phyloP scores from a whole-genome alignment of 2,329 filamentous ascomycete species.

The Harringtonia lauricola region DNA sequence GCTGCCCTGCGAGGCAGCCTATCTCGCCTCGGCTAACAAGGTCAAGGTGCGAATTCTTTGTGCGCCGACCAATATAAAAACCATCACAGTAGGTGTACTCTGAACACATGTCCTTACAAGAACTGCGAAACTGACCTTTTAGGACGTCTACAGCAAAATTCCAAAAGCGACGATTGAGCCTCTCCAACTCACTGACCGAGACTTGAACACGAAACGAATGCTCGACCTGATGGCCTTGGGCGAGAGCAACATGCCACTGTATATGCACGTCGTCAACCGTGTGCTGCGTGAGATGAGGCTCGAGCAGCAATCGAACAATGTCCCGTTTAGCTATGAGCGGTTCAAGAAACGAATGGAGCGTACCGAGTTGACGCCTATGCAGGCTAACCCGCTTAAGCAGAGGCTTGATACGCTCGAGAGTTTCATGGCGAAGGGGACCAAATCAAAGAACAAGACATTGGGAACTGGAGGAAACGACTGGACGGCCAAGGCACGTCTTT shows the following conservation, averaged over 20 bases:
- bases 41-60: conserved; percentile 43
- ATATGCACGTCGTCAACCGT: conserved; percentile 42
- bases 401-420: conserved; percentile 53
- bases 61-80: conserved; percentile 37
- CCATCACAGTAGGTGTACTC: conserved; percentile 21
- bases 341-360: conserved; percentile 29
- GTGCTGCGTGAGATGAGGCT: conserved; percentile 46
- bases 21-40: conserved; percentile 30
- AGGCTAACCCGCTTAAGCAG: conserved; percentile 44
- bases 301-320: conserved; percentile 24
- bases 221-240: conserved; percentile 47
- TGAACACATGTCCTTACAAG: neutral
- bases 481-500: conserved; percentile 15
- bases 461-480: conserved; percentile 17
- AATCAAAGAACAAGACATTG: conserved; percentile 8
- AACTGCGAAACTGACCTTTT: conserved; percentile 5
- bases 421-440: conserved; percentile 36
- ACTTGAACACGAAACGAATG: conserved; percentile 48
- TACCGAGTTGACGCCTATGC: conserved; percentile 31
- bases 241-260: conserved; percentile 36
- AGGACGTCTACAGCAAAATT: conserved; percentile 19
- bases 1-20: conserved; percentile 48
- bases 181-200: conserved; percentile 35
- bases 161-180: conserved; percentile 34
- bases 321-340: conserved; percentile 34